A percentile compares a stretch with the other conserved stretches of the same genome.
These are phyloP conservation scores for Piedraia hortae DNA, from an alignment of 2,329 filamentous ascomycete genomes.

Conservation along the genomic window DNA sequence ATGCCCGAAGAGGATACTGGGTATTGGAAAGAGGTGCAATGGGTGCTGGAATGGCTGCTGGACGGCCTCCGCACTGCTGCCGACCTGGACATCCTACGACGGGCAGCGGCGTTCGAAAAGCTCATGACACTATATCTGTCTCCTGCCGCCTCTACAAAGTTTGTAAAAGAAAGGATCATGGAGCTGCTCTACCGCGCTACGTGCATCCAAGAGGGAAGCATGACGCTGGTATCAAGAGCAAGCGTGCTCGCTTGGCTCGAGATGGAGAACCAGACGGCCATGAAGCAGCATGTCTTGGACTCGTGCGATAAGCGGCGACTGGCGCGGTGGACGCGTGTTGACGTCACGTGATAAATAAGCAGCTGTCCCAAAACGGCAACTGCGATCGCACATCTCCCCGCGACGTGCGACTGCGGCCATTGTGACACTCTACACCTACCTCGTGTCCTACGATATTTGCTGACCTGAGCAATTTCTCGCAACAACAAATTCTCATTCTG, in stretches of 20 bases:
- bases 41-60: constrained; percentile 45
- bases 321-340: constrained; percentile 27
- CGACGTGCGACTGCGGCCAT: no score
- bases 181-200: constrained; percentile 37
- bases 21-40: constrained; percentile 44
- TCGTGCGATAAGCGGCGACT: constrained; percentile 41
- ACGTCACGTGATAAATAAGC: not conserved
- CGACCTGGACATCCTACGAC: constrained; percentile 33
- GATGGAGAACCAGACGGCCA: constrained; percentile 23
- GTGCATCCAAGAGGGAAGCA: constrained; percentile 42
- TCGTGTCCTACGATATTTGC: no score
- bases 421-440: no score
- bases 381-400: no score
- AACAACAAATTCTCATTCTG: no score
- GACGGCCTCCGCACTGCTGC: constrained; percentile 31
- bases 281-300: constrained; percentile 32
- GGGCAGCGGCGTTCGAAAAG: constrained; percentile 44
- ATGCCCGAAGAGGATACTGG: constrained; percentile 45
- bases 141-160: constrained; percentile 29
- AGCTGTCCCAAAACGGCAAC: no score
- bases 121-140: constrained; percentile 41
- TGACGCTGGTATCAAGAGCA: constrained; percentile 52
- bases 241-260: constrained; percentile 51
- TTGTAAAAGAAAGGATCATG: constrained; percentile 32
- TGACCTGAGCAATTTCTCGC: no score